Base-by-base conservation (phyloP, 2,329 filamentous ascomycete species). In the Sclerotinia sclerotiorum region DNA sequence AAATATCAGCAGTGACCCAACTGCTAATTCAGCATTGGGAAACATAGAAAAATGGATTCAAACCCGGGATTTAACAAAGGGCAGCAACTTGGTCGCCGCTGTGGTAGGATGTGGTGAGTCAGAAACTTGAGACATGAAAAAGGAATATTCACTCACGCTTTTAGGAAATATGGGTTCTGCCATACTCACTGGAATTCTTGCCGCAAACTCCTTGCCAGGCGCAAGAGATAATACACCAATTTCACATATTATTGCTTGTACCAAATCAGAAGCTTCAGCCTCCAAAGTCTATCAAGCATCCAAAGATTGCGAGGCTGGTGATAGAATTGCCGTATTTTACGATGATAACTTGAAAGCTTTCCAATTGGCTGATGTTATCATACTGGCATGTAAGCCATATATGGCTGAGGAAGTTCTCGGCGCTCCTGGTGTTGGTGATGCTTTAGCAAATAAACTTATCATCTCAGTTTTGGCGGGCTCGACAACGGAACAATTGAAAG, bases 101-200 rank as follows among this genome's bases (percentile, higher is more conserved):
- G 57, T 68, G 35, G 60, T 68, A 27, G 65, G 65, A 63, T 68
- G 65, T 55, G 65, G 65, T 68, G 57, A 68, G 65, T 68, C 57
- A 55, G 42, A 21, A 35, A 63, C 24, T 54, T 21, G 13, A 11
- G 10, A 63, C 15, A 19, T 60, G 11, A 54, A 15, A 15, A 10
- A 24, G 10, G 35, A 35, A 27, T 42, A 17, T 6, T 63, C 13
- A 63, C 65, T 68, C 2, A 68, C 21, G 63, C n/a, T 11, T 24
- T 15, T 11, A 68, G 65, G 65, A 55, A 63, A 61, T 4, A 68
- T 68, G 65, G 65, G 65, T 5, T 54, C 48, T 48, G 58, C 65
- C 24, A 68, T 68, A 24, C 65, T 68, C 21, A 42, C 65, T 39
- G 57, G 65, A 2, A 51, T 68, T 42, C 57, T 68, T 13, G 44